Evolutionary conservation across 2,329 filamentous ascomycete species (phyloP), one percentile per base, ranked within the genome.

Genomic region (Alternaria conjuncta): DNA sequence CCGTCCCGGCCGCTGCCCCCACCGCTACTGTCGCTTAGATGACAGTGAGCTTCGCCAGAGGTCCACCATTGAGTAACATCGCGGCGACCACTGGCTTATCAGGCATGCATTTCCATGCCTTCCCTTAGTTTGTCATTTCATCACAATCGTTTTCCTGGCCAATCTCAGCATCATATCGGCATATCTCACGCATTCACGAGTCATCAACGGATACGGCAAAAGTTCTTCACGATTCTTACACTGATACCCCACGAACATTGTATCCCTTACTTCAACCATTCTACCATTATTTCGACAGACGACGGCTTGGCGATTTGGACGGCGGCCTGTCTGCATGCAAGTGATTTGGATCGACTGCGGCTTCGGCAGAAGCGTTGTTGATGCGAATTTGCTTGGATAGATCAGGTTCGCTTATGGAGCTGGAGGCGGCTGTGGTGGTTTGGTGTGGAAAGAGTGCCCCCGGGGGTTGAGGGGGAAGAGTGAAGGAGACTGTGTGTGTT

Each of bases 231-330:
- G 75, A 79, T 75, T 78, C 75, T 76, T 76, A 81, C 78, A 72
- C 78, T 80, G 79, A 82, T 82, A 82, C 80, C 80, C 49, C 79
- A 80, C 76, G 71, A 79, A 76, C 74, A 72, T 78, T 78, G 72
- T 77, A 73, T 77, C 71, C 70, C 73, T 73, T 74, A 71, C 64
- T 64, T 67, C 67, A 70, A 73, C 74, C 74, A 76, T 78, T 77
- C 73, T 77, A 76, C 75, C 75, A 73, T 75, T 73, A 44, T 68
- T 77, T 76, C 65, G 66, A 75, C 72, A 74, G 69, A 76, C 71
- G 74, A 73, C 74, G 75, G 76, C 76, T 79, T 78, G 75, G 75
- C 74, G 75, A 77, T 71, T 70, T 73, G 68, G 67, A 71, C 67
- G 72, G 67, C 63, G 66, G 62, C 66, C 64, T 68, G 51, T 54